Evolutionary conservation across 495 filamentous ascomycete genomes (phyloP).

Genomic region (Mytilinidion resinicola): DNA sequence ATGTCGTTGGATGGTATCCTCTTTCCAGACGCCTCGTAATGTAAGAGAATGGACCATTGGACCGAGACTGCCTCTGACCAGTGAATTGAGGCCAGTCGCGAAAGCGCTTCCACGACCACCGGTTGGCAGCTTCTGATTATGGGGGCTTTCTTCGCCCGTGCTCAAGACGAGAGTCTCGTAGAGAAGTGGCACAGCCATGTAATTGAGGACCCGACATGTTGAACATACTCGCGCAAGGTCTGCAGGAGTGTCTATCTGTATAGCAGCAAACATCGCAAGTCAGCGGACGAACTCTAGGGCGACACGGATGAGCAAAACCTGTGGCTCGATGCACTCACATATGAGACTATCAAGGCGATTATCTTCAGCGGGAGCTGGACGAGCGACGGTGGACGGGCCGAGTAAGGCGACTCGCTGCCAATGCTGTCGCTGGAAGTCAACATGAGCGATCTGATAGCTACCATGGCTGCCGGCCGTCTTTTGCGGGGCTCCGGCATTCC

Average conservation of each 20-base stretch:
- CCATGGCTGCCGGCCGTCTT: not conserved
- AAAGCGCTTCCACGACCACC: not conserved
- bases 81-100: not conserved
- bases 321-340: not conserved
- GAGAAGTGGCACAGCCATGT: not conserved
- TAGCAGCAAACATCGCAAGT: no score
- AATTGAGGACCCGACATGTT: not conserved
- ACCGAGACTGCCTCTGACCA: not conserved
- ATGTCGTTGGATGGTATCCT: not conserved
- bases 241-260: not conserved
- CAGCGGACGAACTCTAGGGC: no score
- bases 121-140: not conserved
- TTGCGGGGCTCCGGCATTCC: not conserved
- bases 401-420: not conserved
- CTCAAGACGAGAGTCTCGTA: not conserved
- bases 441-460: not conserved
- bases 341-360: not conserved
- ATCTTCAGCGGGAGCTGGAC: not conserved
- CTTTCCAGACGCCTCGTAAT: not conserved
- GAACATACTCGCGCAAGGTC: not conserved
- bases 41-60: not conserved
- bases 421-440: not conserved
- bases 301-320: no score
- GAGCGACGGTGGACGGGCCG: not conserved
- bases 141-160: not conserved